Evolutionary conservation across 805 yeast genomes (phyloP), one percentile per base, ranked within the genome.

Genomic region (Zygoascus tannicola): DNA sequence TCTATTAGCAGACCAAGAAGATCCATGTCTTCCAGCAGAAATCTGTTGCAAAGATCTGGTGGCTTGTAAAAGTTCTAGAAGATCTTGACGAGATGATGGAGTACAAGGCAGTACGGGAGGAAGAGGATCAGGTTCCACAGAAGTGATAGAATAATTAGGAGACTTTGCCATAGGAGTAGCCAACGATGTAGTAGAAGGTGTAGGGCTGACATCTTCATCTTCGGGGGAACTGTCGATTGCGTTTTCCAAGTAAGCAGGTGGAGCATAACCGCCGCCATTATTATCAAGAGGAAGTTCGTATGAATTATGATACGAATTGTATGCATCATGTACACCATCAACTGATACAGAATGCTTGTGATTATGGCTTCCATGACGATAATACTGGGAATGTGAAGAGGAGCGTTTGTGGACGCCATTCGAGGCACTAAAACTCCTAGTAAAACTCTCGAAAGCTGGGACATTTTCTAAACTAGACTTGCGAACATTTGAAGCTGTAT

Each of bases 1-100:
- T 16, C 41, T 20, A 16, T 44, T 41, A 10, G 45, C 37, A 7
- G 50, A 49, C 58, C 57, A 46, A 23, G 47, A 32, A 43, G 55
- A 34, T 46, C 66, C 48, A 41, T 40, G 45, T 10, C 40, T 41
- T 15, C 56, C 56, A 7, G 63, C 57, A 5, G 68, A 60, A 26
- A 67, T 49, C 47, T 62, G 65, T 55, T 67, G 71, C 37, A 67
- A 54, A 21, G 68, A 62, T 19, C 68, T 54, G 19, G 70, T 63
- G 22, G 71, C 72, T 46, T 64, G 66, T 35, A 67, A 53, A 48
- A 67, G 65, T 48, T 59, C 63, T 16, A 65, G 49, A 22, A 68
- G 50, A 48, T 67, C 71, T 16, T 54, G 40, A 10, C 66, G 67
- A 4, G 57, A 50, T 39, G 50, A 50, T 15, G 36, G 54, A 5